Evolutionary conservation across 106 monocot species (phyloP).

Genomic region (Ottelia alismoides): DNA sequence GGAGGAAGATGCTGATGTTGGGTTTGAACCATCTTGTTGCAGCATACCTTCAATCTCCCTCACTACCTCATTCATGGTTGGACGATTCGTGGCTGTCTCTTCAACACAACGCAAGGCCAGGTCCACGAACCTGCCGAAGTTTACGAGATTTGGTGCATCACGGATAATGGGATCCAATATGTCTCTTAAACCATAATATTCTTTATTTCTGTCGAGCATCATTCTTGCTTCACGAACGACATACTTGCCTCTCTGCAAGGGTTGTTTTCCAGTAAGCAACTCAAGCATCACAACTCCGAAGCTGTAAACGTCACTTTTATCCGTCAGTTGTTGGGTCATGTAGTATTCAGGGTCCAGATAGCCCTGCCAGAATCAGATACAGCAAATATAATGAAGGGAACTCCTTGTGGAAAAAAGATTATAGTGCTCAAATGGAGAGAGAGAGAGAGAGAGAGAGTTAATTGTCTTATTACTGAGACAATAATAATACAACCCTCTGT

Average conservation of each 20-base stretch:
- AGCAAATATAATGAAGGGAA: no score
- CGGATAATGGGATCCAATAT: conserved; percentile 9
- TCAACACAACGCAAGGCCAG: conserved; percentile 10
- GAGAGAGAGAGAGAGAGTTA: background rate
- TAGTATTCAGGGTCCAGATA: conserved; percentile 26
- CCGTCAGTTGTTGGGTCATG: conserved; percentile 17
- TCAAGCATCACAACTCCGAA: conserved; percentile 21
- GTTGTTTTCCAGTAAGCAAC: conserved; percentile 6
- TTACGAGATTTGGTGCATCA: background rate
- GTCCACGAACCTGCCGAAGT: conserved; percentile 9
- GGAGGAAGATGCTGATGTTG: conserved; percentile 4
- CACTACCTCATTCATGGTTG: conserved; percentile 13
- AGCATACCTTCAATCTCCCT: conserved; percentile 13
- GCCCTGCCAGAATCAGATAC: conserved; percentile 8
- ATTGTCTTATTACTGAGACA: background rate
- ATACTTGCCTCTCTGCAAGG: conserved; percentile 7
- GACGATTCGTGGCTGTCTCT: conserved; percentile 1
- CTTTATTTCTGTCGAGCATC: conserved; percentile 1
- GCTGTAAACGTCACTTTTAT: conserved; percentile 24
- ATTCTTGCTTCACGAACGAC: conserved; percentile 7
- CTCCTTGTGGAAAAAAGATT: no score
- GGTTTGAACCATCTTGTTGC: conserved; percentile 2
- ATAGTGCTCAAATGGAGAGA: no score
- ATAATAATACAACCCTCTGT: background rate
- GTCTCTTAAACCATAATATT: background rate